These are phyloP conservation scores for Pleurotus pulmonarius DNA, from an alignment of 768 basidiomycete species.

Conservation along the genomic window DNA sequence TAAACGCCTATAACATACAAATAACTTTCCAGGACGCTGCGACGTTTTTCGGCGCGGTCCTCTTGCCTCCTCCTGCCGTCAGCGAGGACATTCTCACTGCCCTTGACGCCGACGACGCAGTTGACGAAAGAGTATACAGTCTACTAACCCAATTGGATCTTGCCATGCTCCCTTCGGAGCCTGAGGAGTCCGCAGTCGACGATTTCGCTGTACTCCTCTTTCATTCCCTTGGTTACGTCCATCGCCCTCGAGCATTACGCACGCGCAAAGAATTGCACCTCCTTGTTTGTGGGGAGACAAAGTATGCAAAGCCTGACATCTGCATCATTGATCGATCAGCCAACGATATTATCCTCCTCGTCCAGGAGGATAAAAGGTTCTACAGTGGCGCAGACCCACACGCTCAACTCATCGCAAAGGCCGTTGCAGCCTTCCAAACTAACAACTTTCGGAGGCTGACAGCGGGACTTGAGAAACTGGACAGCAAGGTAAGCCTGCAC, in stretches of 20 bases:
- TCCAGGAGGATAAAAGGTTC: conserved; percentile 19
- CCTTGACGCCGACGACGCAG: neutral
- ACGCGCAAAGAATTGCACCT: conserved; percentile 22
- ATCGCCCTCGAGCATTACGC: conserved; percentile 7
- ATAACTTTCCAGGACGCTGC: conserved; percentile 15
- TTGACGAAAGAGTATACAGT: neutral
- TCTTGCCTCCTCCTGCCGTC: conserved; percentile 17
- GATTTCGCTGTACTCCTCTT: conserved; percentile 27
- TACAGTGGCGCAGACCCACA: conserved; percentile 9
- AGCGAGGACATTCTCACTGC: neutral
- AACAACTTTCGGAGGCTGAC: conserved; percentile 1
- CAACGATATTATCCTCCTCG: conserved; percentile 14
- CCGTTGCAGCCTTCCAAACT: conserved; percentile 17
- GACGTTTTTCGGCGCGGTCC: conserved; percentile 20
- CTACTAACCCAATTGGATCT: conserved; percentile 21
- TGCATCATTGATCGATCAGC: conserved; percentile 21
- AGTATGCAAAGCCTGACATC: conserved; percentile 23
- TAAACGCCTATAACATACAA: conserved; percentile 20
- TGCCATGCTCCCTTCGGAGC: conserved; percentile 14
- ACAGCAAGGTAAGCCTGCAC: too few species aligned
- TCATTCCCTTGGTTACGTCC: conserved; percentile 13
- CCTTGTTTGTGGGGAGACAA: conserved; percentile 22
- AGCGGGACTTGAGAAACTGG: too few species aligned
- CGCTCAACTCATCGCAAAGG: conserved; percentile 18
- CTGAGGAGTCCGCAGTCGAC: conserved; percentile 21